Evolutionary conservation across 345 rosid genomes (phyloP).

Genomic region (Acer saccharum): DNA sequence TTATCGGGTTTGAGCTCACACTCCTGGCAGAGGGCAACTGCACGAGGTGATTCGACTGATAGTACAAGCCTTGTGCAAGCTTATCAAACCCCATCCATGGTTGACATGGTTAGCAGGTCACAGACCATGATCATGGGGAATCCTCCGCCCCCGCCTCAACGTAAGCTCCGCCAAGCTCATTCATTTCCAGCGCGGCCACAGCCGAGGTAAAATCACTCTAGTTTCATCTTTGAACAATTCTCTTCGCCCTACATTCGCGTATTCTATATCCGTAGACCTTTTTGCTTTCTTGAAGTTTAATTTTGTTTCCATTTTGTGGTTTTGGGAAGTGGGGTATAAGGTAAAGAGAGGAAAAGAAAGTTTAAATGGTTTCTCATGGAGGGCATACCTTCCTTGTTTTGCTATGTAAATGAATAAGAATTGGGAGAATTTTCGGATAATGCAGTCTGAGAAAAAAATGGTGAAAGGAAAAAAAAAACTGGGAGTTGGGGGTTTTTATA

Average conservation of each 20-base stretch:
- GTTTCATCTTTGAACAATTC: conserved; percentile 14
- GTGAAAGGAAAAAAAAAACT: conserved; percentile 4
- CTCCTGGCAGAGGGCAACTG: conserved; percentile 97
- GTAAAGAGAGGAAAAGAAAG: conserved; percentile 21
- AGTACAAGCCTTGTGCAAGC: conserved; percentile 68
- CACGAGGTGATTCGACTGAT: conserved; percentile 83
- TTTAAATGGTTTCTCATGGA: conserved; percentile 17
- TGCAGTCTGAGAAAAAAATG: conserved; percentile 17
- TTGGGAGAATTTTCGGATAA: conserved; percentile 23
- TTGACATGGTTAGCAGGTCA: conserved; percentile 92
- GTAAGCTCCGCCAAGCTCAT: conserved; percentile 65
- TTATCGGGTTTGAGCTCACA: conserved; percentile 96
- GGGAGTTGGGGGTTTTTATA: conserved; percentile 24
- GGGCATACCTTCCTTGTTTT: conserved; percentile 35
- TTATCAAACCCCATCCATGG: conserved; percentile 93
- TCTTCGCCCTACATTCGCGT: conserved; percentile 30
- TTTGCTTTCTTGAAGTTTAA: conserved; percentile 21
- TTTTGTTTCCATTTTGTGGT: conserved; percentile 23
- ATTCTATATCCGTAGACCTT: conserved; percentile 28
- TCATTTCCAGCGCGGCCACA: conserved; percentile 67
- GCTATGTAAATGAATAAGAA: conserved; percentile 46
- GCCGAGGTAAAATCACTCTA: conserved; percentile 46
- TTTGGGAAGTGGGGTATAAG: conserved; percentile 26
- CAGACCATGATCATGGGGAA: conserved; percentile 65
- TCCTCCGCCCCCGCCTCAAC: conserved; percentile 38